phyloP scores from a whole-genome alignment of 1,139 yeast genomes.

The Lodderomyces parapsilosis region DNA sequence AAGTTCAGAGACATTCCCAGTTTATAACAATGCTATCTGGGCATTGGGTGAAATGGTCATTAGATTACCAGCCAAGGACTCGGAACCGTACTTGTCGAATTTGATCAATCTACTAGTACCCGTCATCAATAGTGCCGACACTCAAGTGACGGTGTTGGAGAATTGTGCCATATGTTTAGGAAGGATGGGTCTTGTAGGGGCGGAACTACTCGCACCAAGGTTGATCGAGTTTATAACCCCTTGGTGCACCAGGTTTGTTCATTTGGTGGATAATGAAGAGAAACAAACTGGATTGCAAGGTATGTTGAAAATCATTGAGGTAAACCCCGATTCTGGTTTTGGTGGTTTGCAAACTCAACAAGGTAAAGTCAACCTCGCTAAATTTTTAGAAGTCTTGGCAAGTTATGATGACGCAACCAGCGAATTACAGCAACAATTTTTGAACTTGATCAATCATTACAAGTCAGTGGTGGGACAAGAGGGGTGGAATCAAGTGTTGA shows the following conservation, averaged over 20 bases:
- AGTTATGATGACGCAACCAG: conserved; percentile 54
- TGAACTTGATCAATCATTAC: conserved; percentile 45
- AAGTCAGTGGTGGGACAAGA: conserved; percentile 49
- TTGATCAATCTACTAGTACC: conserved; percentile 65
- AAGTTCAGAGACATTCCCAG: conserved; percentile 53
- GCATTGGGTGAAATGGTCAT: conserved; percentile 83
- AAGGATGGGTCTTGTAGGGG: conserved; percentile 70
- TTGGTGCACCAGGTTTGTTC: conserved; percentile 69
- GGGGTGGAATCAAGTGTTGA: conserved; percentile 33
- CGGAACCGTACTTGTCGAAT: conserved; percentile 62
- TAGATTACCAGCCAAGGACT: conserved; percentile 47
- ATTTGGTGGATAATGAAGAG: conserved; percentile 72
- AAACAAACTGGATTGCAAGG: conserved; percentile 80
- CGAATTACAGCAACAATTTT: conserved; percentile 43
- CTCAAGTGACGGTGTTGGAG: conserved; percentile 68
- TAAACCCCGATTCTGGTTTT: conserved; percentile 64
- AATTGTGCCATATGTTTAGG: conserved; percentile 94
- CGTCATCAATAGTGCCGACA: conserved; percentile 55
- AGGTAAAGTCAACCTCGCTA: conserved; percentile 49
- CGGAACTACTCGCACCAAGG: conserved; percentile 53
- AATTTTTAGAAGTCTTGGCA: conserved; percentile 65
- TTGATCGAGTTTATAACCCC: conserved; percentile 54
- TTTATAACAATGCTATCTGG: conserved; percentile 92
- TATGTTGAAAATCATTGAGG: conserved; percentile 62
- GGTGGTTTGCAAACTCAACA: conserved; percentile 47